A percentile compares a stretch with the other conserved stretches of the same genome.
Conservation (phyloP, 192 early-diverging fungal genomes). For the Physocladia obscura region DNA sequence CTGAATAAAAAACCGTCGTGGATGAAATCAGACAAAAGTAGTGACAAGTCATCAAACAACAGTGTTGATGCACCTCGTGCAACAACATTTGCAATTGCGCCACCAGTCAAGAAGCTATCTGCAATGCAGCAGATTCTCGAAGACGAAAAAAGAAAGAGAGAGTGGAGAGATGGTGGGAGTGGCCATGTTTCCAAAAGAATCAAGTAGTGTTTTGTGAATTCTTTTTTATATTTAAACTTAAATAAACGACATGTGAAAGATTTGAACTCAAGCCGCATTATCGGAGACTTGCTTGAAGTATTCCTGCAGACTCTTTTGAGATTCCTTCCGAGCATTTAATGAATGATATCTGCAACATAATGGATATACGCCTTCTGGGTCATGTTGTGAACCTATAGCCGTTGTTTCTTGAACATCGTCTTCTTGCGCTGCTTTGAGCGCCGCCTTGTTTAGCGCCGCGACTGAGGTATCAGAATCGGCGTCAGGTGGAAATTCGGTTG, state of each 20-base stretch:
- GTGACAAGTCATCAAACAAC: background rate
- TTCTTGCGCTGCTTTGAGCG: too few species aligned
- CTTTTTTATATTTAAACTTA: too few species aligned
- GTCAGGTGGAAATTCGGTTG: too few species aligned
- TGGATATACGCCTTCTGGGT: background rate
- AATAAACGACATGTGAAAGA: too few species aligned
- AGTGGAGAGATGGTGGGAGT: background rate
- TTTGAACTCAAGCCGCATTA: too few species aligned
- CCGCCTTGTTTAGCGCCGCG: too few species aligned
- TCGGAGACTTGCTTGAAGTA: too few species aligned
- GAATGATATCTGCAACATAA: background rate
- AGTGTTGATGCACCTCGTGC: background rate
- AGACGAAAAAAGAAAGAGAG: slow-evolving; percentile 41
- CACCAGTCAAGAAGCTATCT: slow-evolving; percentile 53
- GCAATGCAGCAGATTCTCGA: slow-evolving; percentile 67
- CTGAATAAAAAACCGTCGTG: slow-evolving; percentile 16
- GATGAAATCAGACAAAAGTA: slow-evolving; percentile 14
- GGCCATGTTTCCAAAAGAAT: slow-evolving; percentile 5
- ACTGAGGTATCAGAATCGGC: too few species aligned
- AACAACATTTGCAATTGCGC: slow-evolving; percentile 12
- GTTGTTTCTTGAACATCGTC: too few species aligned
- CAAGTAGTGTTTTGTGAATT: too few species aligned
- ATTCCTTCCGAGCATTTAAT: background rate
- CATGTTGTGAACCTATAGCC: too few species aligned
- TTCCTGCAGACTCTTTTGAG: background rate